Conservation (phyloP, 306 rosid genomes). For the Quercus engelmannii region DNA sequence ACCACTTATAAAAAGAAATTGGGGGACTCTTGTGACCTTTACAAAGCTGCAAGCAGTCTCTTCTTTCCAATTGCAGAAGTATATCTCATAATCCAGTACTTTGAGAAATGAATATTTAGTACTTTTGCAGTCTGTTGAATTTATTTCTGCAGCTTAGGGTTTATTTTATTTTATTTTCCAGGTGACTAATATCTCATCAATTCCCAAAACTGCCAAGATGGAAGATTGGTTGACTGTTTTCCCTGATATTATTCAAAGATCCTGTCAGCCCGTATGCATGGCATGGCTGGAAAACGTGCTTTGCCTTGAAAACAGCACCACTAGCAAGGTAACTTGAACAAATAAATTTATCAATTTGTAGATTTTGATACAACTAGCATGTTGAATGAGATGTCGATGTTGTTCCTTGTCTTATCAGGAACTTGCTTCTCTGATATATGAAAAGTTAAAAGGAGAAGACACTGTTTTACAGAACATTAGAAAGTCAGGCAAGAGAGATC, state of each 20-base stretch:
- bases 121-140: not conserved
- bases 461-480: slow-evolving; percentile 54
- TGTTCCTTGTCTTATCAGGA: slow-evolving; percentile 38
- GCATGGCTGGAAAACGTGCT: slow-evolving; percentile 80
- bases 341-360: slow-evolving; percentile 8
- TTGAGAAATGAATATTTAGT: not conserved
- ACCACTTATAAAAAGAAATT: not conserved
- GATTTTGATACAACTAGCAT: slow-evolving; percentile 4
- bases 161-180: slow-evolving; percentile 25
- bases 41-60: not conserved
- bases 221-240: slow-evolving; percentile 48
- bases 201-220: slow-evolving; percentile 31
- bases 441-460: slow-evolving; percentile 58
- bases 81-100: not conserved
- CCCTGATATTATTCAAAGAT: slow-evolving; percentile 55
- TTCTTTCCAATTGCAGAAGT: not conserved
- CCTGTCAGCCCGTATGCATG: slow-evolving; percentile 54
- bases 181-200: slow-evolving; percentile 57
- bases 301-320: slow-evolving; percentile 37
- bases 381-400: slow-evolving; percentile 18
- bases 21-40: not conserved
- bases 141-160: not conserved
- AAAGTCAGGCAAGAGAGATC: slow-evolving; percentile 89
- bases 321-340: slow-evolving; percentile 47
- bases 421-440: slow-evolving; percentile 53